Evolutionary conservation across 1,284 basidiomycete species (phyloP).

Genomic region (Entoloma clypeatum): DNA sequence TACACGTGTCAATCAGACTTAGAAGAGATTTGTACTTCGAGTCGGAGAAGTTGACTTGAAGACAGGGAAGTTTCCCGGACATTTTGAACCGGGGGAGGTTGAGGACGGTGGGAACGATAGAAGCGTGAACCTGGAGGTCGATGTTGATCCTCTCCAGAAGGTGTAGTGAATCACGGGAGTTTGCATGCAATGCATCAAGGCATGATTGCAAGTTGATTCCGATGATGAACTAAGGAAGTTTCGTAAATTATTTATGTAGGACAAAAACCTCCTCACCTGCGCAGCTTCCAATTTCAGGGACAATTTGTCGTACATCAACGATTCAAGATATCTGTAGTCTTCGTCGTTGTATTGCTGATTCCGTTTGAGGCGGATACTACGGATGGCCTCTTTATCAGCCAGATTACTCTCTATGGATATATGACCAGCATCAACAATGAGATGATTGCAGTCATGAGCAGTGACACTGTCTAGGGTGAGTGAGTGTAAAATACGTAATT

Average conservation of each 20-base stretch:
- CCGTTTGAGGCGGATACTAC: slow-evolving; percentile 82
- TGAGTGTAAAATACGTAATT: slow-evolving; percentile 6
- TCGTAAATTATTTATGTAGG: slow-evolving; percentile 3
- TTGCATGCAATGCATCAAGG: slow-evolving; percentile 67
- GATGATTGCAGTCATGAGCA: slow-evolving; percentile 74
- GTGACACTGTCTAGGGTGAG: slow-evolving; percentile 54
- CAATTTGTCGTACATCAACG: slow-evolving; percentile 96
- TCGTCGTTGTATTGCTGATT: slow-evolving; percentile 86
- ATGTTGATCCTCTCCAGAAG: slow-evolving; percentile 93
- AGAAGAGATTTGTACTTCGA: slow-evolving; percentile 94
- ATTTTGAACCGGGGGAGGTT: slow-evolving; percentile 91
- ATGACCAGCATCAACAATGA: slow-evolving; percentile 96
- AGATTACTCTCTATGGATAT: slow-evolving; percentile 92
- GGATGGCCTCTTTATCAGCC: slow-evolving; percentile 80
- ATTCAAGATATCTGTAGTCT: slow-evolving; percentile 87
- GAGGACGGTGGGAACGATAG: slow-evolving; percentile 85
- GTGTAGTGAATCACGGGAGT: slow-evolving; percentile 67
- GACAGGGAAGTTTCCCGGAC: slow-evolving; percentile 83
- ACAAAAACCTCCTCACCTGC: slow-evolving; percentile 52
- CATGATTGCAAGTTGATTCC: slow-evolving; percentile 85
- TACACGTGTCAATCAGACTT: slow-evolving; percentile 88
- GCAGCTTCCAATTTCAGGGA: slow-evolving; percentile 84
- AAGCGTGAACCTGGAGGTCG: slow-evolving; percentile 88
- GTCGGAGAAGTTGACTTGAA: slow-evolving; percentile 95
- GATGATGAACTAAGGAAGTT: slow-evolving; percentile 73